A percentile compares a stretch with the other conserved stretches of the same genome.
These are phyloP conservation scores for Penicillium sp. DNA, from an alignment of 2,329 filamentous ascomycete genomes.

Conservation along the genomic window DNA sequence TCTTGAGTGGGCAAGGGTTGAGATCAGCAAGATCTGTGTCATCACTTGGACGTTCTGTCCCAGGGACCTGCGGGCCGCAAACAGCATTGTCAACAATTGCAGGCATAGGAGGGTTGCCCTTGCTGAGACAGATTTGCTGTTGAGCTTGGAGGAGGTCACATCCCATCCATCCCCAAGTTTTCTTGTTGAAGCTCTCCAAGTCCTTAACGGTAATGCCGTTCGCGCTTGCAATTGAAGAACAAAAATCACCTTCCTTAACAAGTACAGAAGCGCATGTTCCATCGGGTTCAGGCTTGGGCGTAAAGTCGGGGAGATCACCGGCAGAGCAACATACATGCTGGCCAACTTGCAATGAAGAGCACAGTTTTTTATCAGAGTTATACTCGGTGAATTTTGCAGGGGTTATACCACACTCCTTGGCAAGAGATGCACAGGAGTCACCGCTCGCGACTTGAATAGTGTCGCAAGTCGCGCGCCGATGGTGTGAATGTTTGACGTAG, in stretches of 20 bases:
- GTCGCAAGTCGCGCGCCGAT: background rate
- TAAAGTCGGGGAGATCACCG: conserved; percentile 14
- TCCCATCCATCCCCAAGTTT: conserved; percentile 9
- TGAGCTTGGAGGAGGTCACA: background rate
- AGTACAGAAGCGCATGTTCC: background rate
- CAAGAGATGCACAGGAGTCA: background rate
- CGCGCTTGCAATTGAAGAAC: background rate
- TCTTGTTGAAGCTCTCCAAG: conserved; percentile 5
- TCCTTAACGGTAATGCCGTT: background rate
- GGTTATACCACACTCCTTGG: background rate
- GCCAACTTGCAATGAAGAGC: conserved; percentile 7
- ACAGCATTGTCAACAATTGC: background rate
- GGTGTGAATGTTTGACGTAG: too few species aligned
- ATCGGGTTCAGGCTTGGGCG: conserved; percentile 36
- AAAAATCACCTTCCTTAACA: background rate
- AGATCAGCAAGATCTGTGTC: conserved; percentile 23
- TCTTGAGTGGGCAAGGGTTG: conserved; percentile 46
- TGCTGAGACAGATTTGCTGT: background rate
- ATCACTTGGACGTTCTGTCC: background rate
- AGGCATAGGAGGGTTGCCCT: background rate
- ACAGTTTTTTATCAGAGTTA: background rate
- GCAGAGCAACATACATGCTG: conserved; percentile 27
- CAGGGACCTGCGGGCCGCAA: conserved; percentile 2
- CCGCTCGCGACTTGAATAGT: background rate
- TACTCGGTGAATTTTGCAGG: background rate